Conservation (phyloP, 2,329 filamentous ascomycete genomes). For the Talaromyces sp. region DNA sequence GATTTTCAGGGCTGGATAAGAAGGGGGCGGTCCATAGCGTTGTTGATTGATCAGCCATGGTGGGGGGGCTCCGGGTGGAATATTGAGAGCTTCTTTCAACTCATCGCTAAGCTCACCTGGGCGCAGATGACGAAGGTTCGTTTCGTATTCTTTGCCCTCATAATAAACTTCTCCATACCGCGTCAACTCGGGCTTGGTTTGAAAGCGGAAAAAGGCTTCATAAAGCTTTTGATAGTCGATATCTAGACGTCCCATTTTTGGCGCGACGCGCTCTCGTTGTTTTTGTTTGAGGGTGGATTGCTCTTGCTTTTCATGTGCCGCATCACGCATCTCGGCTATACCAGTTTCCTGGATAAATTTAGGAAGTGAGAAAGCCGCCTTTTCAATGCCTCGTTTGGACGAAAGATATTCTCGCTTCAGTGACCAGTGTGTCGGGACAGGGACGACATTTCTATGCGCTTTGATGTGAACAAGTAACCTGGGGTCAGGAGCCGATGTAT, state of each 20-base stretch:
- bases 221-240: constrained; percentile 99
- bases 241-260: constrained; percentile 94
- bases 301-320: constrained; percentile 90
- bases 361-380: constrained; percentile 83
- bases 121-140: constrained; percentile 82
- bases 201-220: constrained; percentile 96
- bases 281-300: constrained; percentile 90
- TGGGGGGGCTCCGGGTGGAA: constrained; percentile 85
- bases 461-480: constrained; percentile 90
- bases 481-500: constrained; percentile 85
- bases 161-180: constrained; percentile 99
- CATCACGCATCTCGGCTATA: constrained; percentile 96
- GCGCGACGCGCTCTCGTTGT: constrained; percentile 85
- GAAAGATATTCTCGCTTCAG: constrained; percentile 96
- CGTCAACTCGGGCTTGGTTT: constrained; percentile 91
- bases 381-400: constrained; percentile 94
- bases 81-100: constrained; percentile 86
- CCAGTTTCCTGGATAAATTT: constrained; percentile 97
- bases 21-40: constrained; percentile 84
- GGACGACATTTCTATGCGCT: constrained; percentile 88
- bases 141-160: constrained; percentile 97
- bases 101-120: constrained; percentile 86
- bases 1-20: constrained; percentile 92
- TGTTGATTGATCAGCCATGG: constrained; percentile 98
- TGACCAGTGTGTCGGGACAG: constrained; percentile 90